Evolutionary conservation across 805 yeast species (phyloP).

Genomic region (Lipomyces mesembrius): DNA sequence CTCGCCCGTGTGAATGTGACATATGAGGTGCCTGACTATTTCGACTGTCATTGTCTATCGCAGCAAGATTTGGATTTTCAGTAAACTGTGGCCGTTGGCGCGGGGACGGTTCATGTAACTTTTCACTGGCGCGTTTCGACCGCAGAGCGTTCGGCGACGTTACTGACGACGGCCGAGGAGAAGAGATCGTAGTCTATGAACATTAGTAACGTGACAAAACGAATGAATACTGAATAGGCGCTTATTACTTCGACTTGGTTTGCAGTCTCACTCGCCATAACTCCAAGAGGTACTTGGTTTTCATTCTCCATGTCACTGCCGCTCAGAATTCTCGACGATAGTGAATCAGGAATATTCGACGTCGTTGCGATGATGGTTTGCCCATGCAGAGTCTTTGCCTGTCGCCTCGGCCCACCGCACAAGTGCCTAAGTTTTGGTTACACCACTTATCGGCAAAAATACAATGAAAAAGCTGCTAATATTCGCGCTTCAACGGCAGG

Average conservation of each 20-base stretch:
- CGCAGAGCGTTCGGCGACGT: conserved; percentile 5
- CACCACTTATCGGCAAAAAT: neutral
- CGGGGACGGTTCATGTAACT: conserved; percentile 17
- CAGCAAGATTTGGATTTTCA: neutral
- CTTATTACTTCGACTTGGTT: neutral
- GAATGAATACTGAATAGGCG: neutral
- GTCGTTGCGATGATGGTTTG: neutral
- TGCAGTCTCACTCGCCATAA: neutral
- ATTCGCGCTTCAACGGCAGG: neutral
- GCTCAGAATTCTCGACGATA: neutral
- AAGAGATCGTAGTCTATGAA: neutral
- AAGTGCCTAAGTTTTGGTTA: neutral
- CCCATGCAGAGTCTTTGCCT: neutral
- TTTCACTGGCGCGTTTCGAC: conserved; percentile 12
- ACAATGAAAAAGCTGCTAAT: neutral
- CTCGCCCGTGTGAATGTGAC: neutral
- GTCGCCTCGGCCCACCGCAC: neutral
- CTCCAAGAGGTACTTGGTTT: neutral
- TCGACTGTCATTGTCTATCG: neutral
- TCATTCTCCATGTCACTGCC: neutral
- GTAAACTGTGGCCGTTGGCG: conserved; percentile 20
- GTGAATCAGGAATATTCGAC: neutral
- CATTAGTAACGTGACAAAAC: neutral
- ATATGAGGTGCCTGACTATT: neutral
- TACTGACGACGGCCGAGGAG: neutral